phyloP scores from a whole-genome alignment of 306 rosid species.

The Cercis canadensis region DNA sequence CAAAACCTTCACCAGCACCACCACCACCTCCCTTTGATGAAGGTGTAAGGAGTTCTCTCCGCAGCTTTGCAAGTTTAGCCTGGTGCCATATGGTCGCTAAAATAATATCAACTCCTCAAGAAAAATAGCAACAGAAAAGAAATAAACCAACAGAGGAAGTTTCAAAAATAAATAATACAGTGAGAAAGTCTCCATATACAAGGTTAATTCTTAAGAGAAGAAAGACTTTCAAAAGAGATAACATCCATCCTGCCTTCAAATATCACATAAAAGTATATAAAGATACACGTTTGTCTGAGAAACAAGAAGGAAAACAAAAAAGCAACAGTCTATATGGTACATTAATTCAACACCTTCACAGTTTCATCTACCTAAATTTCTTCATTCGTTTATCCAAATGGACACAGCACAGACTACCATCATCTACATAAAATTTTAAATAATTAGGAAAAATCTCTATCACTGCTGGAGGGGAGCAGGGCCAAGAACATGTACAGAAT shows the following conservation, averaged over 20 bases:
- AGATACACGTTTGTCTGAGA: constrained; percentile 16
- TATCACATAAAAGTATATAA: constrained; percentile 15
- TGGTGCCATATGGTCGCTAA: constrained; percentile 39
- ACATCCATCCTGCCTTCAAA: constrained; percentile 19
- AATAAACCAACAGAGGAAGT: not conserved
- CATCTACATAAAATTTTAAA: not conserved
- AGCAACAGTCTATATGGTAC: too few species aligned
- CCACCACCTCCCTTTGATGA: constrained; percentile 90
- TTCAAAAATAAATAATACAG: constrained; percentile 1
- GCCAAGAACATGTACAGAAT: constrained; percentile 8
- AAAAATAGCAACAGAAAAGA: not conserved
- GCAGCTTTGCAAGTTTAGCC: constrained; percentile 97
- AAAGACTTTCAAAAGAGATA: not conserved
- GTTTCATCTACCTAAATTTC: constrained; percentile 4
- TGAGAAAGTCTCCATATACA: constrained; percentile 6
- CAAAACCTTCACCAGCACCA: constrained; percentile 99
- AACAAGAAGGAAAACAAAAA: not conserved
- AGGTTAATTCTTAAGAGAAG: constrained; percentile 13
- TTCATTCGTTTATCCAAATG: constrained; percentile 26
- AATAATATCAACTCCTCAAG: constrained; percentile 30
- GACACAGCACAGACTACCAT: not conserved
- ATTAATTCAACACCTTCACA: not conserved
- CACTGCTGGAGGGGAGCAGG: not conserved
- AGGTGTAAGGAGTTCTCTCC: constrained; percentile 93
- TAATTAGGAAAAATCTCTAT: constrained; percentile 7